Percentiles rank a stretch among this genome's conserved stretches.
phyloP scores from a whole-genome alignment of 495 filamentous ascomycete species.

The Parachaetomium inaequale region DNA sequence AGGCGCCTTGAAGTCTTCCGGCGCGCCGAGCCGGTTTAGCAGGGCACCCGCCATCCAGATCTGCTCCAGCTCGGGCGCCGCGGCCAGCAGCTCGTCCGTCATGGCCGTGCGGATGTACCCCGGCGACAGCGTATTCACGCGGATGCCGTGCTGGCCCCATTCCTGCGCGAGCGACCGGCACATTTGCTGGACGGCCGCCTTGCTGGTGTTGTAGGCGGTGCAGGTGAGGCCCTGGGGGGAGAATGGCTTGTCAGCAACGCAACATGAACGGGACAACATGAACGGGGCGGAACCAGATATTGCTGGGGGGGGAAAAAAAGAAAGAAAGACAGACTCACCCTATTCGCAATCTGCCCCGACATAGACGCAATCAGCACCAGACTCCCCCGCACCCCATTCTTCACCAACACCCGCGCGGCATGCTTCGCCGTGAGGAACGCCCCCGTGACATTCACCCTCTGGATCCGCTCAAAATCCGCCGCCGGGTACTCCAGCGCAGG shows the following conservation, averaged over 20 bases:
- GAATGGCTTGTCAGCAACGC: too few species aligned
- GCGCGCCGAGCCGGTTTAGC: not conserved
- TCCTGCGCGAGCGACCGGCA: conserved; percentile 5
- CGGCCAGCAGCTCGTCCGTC: conserved; percentile 2
- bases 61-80: conserved; percentile 7
- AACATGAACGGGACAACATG: too few species aligned
- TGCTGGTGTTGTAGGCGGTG: conserved; percentile 8
- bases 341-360: conserved; percentile 2
- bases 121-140: not conserved
- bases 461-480: conserved; percentile 6
- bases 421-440: conserved; percentile 7
- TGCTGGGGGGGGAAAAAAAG: too few species aligned
- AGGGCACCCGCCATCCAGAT: conserved; percentile 4
- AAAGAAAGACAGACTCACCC: not conserved
- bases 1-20: conserved; percentile 4
- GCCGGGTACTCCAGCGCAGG: not conserved
- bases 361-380: conserved; percentile 3
- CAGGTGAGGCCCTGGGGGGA: conserved; percentile 9
- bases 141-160: conserved; percentile 3
- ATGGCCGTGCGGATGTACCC: conserved; percentile 7
- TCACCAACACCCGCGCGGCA: not conserved
- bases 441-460: conserved; percentile 1
- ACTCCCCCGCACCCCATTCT: not conserved
- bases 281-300: too few species aligned
- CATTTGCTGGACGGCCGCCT: conserved; percentile 6